Evolutionary conservation across 108 stramenopile genomes (phyloP), one percentile per base, ranked within the genome.

Genomic region (Cyclostephanos tholiformis): DNA sequence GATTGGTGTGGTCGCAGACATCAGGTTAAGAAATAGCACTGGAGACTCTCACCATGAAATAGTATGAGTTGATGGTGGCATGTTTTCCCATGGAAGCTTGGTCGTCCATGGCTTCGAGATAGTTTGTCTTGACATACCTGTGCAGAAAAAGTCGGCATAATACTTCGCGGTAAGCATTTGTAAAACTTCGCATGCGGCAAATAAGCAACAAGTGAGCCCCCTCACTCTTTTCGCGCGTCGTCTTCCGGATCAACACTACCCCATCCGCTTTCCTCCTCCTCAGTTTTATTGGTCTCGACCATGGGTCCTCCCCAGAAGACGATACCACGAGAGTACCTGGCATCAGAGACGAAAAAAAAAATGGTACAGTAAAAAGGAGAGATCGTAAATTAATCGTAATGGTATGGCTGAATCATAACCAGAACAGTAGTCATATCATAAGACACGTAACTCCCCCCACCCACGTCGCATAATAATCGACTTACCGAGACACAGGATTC

Each of bases 241-340:
- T 58, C 50, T 14, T 76, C 66, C 20, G 80, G 55, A 10, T 79
- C 55, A 17, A 22, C 32, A 17, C 49, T 50, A 74, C 74, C 48
- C 84, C 58, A 16, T 44, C 39, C 53, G 59, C 69, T 50, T 71
- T 74, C n/a, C 71, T 72, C 16, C 26, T 41, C 52, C 49, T 48
- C 67, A n/a, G 46, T 46, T 36, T n/a, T 22, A 32, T 71, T 72
- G 1, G 57, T 41, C 30, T 69, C 65, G 5, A 59, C 62, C 63
- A 82, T 27, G 13, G 83, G 86, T 0, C 69, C 80, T 23, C 86
- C 86, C 86, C 86, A 86, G 48, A 64, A 77, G 26, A 83, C 63
- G 32, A 86, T 82, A 7, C 75, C 75, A 6, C 86, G 48, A 2
- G 83, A 82, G 58, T 77, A 84, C 10, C 53, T 55, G 13, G 44